phyloP scores from a whole-genome alignment of 176 grass and related monocot species.

The Eragrostis nindensis region DNA sequence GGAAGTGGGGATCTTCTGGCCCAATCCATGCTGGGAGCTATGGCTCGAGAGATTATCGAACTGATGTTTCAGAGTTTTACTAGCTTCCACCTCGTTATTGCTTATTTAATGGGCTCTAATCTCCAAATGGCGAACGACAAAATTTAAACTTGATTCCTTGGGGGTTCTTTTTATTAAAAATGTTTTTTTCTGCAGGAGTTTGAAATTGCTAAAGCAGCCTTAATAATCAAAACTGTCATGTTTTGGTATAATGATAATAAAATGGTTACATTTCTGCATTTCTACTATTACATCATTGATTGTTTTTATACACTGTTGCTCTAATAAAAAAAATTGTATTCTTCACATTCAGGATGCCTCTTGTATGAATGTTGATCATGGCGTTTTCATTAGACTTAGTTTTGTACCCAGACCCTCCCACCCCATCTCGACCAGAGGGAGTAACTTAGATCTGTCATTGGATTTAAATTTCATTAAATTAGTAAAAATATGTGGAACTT shows the following conservation, averaged over 20 bases:
- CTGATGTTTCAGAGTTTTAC: neutral
- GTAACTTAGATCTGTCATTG: neutral
- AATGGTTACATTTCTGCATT: neutral
- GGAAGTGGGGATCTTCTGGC: conserved; percentile 13
- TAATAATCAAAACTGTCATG: conserved; percentile 4
- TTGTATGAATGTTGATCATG: neutral
- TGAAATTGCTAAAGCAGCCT: neutral
- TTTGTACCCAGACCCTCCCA: too few relatives aligned
- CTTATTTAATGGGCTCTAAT: neutral
- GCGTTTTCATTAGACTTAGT: neutral
- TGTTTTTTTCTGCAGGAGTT: neutral
- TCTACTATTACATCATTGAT: neutral
- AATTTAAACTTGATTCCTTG: neutral
- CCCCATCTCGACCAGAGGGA: neutral
- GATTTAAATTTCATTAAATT: conserved; percentile 3
- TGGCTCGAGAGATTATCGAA: neutral
- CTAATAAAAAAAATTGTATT: neutral
- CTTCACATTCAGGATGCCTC: neutral
- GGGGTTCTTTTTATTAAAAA: neutral
- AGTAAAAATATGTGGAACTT: neutral
- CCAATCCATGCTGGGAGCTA: neutral
- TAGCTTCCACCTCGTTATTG: neutral
- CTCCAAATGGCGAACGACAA: neutral
- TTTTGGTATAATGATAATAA: neutral
- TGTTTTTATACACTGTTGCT: neutral